phyloP scores from a whole-genome alignment of 352 stramenopile species.

The Phytophthora lateralis region DNA sequence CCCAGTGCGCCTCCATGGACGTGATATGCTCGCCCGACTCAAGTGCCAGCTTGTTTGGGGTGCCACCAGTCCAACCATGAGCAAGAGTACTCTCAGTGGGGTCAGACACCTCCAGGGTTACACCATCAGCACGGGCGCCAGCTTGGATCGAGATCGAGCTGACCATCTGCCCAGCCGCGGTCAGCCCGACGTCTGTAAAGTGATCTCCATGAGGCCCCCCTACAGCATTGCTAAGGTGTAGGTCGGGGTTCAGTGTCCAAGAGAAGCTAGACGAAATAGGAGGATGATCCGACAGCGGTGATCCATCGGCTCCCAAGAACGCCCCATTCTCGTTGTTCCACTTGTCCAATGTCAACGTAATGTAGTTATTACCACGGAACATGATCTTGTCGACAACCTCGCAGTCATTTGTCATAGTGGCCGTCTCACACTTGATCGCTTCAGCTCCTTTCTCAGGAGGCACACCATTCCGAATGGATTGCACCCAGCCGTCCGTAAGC shows the following conservation, averaged over 20 bases:
- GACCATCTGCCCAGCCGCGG: slow-evolving; percentile 23
- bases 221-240: slow-evolving; percentile 36
- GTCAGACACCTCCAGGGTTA: slow-evolving; percentile 33
- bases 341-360: slow-evolving; percentile 36
- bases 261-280: slow-evolving; percentile 42
- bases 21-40: slow-evolving; percentile 44
- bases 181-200: slow-evolving; percentile 34
- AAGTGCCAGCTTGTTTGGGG: slow-evolving; percentile 31
- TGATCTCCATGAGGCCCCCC: slow-evolving; percentile 39
- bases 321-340: slow-evolving; percentile 42
- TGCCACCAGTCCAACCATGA: slow-evolving; percentile 41
- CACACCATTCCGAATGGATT: slow-evolving; percentile 34
- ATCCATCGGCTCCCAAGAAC: slow-evolving; percentile 34
- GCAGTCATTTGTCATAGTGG: slow-evolving; percentile 40
- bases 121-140: slow-evolving; percentile 33
- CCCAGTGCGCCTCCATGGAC: slow-evolving; percentile 49
- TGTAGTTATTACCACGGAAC: slow-evolving; percentile 52
- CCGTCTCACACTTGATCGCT: slow-evolving; percentile 37
- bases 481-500: slow-evolving; percentile 47
- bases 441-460: slow-evolving; percentile 30
- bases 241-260: slow-evolving; percentile 33
- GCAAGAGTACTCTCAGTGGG: slow-evolving; percentile 32
- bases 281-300: slow-evolving; percentile 44
- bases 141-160: slow-evolving; percentile 39
- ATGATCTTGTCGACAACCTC: slow-evolving; percentile 62